phyloP scores from a whole-genome alignment of 805 yeast genomes.

The Wickerhamiella cacticola region DNA sequence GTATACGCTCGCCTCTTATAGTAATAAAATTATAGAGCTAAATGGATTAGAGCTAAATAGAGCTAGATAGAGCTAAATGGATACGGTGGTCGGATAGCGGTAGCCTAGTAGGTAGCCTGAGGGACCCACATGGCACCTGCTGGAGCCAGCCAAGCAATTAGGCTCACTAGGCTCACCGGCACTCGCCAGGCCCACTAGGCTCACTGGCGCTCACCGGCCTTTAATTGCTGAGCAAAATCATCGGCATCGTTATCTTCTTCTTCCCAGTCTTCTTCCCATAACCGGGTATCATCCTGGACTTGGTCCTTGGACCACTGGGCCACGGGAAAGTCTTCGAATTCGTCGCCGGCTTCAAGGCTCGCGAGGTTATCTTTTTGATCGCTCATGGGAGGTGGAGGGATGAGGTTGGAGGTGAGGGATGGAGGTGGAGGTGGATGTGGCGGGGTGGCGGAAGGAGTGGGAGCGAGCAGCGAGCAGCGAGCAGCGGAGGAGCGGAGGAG shows the following conservation, averaged over 20 bases:
- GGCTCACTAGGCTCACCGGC: no score
- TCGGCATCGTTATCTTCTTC: constrained; percentile 78
- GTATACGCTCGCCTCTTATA: no score
- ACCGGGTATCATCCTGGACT: constrained; percentile 36
- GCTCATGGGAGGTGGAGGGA: neutral
- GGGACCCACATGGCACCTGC: no score
- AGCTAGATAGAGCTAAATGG: no score
- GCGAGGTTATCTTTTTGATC: constrained; percentile 33
- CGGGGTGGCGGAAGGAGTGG: neutral
- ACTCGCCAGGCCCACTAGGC: neutral
- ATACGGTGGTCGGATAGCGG: no score
- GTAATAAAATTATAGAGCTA: no score
- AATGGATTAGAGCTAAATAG: no score
- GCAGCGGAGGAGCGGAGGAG: no score
- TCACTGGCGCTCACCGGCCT: constrained; percentile 19
- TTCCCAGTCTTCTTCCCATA: constrained; percentile 97
- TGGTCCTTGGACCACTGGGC: constrained; percentile 34
- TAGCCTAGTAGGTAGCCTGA: no score
- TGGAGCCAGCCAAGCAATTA: no score
- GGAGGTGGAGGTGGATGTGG: neutral
- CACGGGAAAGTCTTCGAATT: constrained; percentile 85
- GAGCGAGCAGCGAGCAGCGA: neutral
- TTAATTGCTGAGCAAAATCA: constrained; percentile 65
- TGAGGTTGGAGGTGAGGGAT: neutral
- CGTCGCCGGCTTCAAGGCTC: constrained; percentile 89